phyloP scores from a whole-genome alignment of 2,329 filamentous ascomycete species.

The Rhinocladiella similis region DNA sequence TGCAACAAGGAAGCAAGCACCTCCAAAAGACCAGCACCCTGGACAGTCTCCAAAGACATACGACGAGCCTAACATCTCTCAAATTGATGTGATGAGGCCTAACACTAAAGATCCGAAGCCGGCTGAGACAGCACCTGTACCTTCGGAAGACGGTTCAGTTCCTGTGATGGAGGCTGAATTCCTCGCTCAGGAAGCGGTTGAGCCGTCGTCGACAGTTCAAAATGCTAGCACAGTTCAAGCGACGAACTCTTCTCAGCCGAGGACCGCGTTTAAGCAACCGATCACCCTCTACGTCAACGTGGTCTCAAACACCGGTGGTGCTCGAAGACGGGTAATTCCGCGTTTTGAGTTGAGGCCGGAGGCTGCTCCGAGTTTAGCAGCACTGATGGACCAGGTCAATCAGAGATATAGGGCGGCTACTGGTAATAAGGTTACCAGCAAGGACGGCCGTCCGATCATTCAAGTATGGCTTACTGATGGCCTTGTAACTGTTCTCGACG shows the following conservation, averaged over 20 bases:
- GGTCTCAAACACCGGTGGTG: slow-evolving; percentile 24
- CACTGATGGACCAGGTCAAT: slow-evolving; percentile 22
- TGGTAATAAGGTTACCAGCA: neutral
- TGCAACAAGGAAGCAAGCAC: slow-evolving; percentile 51
- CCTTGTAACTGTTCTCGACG: slow-evolving; percentile 38
- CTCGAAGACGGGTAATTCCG: slow-evolving; percentile 24
- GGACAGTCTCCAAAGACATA: slow-evolving; percentile 1
- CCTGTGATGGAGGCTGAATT: neutral
- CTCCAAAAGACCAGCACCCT: slow-evolving; percentile 29
- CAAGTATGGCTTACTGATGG: slow-evolving; percentile 46
- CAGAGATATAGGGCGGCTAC: slow-evolving; percentile 16
- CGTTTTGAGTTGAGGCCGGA: slow-evolving; percentile 25
- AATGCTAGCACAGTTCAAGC: neutral
- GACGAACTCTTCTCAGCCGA: slow-evolving; percentile 1
- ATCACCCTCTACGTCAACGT: slow-evolving; percentile 27
- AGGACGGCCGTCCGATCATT: slow-evolving; percentile 25
- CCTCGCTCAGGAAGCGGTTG: slow-evolving; percentile 1
- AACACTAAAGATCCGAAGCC: too few relatives aligned
- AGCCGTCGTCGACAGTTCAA: neutral
- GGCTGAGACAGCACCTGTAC: too few relatives aligned
- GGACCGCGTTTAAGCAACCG: slow-evolving; percentile 20
- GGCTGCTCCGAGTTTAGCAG: slow-evolving; percentile 18
- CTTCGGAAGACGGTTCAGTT: too few relatives aligned
- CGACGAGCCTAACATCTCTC: neutral
- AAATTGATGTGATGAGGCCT: too few relatives aligned